Base-by-base conservation (phyloP, 352 stramenopile species). In the Albugo candida region DNA sequence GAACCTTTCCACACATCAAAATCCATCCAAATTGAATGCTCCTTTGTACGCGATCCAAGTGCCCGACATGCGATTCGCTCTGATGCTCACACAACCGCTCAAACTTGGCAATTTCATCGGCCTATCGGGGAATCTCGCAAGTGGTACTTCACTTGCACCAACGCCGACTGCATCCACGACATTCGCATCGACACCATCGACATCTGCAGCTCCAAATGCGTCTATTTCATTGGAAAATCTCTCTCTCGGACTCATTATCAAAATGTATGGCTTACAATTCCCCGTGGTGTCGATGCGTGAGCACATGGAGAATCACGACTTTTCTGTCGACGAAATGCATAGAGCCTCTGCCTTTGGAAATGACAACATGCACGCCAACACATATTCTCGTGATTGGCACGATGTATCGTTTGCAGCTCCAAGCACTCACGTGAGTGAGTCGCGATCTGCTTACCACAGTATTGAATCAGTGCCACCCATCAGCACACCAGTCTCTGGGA, bases 261-360 rank as follows among this genome's bases (percentile, higher is more conserved):
- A 79, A 36, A 83, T 88, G 70, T 92, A 92, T 47, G 80, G 75
- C 11, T 63, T 92, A 31, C 24, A 31, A 31, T 31, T 31, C 8
- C 17, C 21, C 8, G 24, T 31, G 24, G 24, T 31, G 24, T 31
- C 24, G 8, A 31, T 31, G 24, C 24, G 24, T 8, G 24, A n/a
- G n/a, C n/a, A 31, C 24, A 31, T 31, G 24, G 24, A 55, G 16
- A 55, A 44, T 0, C 44, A 41, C 13, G 45, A 40, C n/a, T 17
- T 50, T 16, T 27, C 45, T 11, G 16, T 18, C 2, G 45, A 49
- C 35, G 45, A 19, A 2, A 21, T 46, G 34, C 16, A 50, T 20
- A 43, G 19, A 24, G 31, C 51, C 5, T 55, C 41, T 11, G 43
- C 27, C 4, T 36, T 52, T 31, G 31, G 18, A 2, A 37, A 48